phyloP scores from a whole-genome alignment of 2,329 filamentous ascomycete genomes.

The Cercospora citrullina region DNA sequence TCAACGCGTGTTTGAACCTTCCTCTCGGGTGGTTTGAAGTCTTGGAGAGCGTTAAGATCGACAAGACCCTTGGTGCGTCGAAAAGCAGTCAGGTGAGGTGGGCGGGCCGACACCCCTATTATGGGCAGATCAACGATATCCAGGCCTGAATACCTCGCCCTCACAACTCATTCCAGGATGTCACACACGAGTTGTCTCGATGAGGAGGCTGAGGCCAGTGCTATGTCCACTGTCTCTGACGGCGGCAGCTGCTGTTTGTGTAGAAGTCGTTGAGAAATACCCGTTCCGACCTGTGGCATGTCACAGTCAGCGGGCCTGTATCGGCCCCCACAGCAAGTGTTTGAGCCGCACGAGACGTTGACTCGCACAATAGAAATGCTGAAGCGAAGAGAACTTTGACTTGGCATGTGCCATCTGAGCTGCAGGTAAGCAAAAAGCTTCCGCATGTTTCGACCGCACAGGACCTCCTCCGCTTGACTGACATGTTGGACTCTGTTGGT shows the following conservation, averaged over 20 bases:
- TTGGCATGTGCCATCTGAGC: background rate
- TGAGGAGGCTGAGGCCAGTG: background rate
- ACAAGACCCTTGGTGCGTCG: background rate
- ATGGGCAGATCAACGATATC: too few relatives aligned
- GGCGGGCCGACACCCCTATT: too few relatives aligned
- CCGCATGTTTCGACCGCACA: background rate
- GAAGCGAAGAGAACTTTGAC: background rate
- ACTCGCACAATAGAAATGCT: background rate
- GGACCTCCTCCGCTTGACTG: background rate
- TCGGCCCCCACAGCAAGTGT: background rate
- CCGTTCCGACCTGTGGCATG: background rate
- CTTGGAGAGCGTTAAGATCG: background rate
- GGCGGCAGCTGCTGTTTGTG: background rate
- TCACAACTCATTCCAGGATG: too few relatives aligned
- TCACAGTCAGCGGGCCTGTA: background rate
- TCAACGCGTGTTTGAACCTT: background rate
- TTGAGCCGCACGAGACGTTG: background rate
- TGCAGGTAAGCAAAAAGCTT: background rate
- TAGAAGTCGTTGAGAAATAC: background rate
- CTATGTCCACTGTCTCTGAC: background rate
- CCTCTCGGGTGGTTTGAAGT: background rate
- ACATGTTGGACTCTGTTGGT: background rate
- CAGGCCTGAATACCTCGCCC: too few relatives aligned
- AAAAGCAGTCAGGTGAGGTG: too few relatives aligned
- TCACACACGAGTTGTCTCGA: background rate